Evolutionary conservation across 1,284 basidiomycete species (phyloP).

Genomic region (Entoloma clypeatum): DNA sequence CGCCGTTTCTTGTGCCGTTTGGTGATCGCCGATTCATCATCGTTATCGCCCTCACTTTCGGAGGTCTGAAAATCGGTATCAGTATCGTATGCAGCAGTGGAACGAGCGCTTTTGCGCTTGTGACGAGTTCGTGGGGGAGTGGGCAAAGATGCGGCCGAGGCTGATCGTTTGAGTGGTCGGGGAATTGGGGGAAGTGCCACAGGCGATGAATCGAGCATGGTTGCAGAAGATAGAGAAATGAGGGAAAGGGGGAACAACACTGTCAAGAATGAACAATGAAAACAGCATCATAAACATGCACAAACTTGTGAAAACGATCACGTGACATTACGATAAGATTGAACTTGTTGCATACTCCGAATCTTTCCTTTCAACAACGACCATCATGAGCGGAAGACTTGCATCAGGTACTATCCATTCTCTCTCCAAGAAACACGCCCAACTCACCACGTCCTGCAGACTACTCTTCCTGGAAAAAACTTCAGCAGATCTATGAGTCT

Average conservation of each 20-base stretch:
- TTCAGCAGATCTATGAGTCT: slow-evolving; percentile 80
- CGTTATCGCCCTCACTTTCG: slow-evolving; percentile 21
- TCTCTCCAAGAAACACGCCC: neutral
- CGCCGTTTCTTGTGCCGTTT: slow-evolving; percentile 34
- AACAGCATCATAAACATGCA: too few species aligned
- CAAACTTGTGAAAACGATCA: too few species aligned
- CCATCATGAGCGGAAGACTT: slow-evolving; percentile 48
- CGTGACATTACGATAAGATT: too few species aligned
- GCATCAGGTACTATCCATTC: slow-evolving; percentile 43
- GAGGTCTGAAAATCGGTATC: slow-evolving; percentile 13
- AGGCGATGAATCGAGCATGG: slow-evolving; percentile 33
- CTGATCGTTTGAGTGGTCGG: slow-evolving; percentile 37
- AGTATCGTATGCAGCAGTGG: slow-evolving; percentile 29
- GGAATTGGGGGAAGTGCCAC: slow-evolving; percentile 27
- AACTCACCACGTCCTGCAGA: slow-evolving; percentile 42
- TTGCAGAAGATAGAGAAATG: too few species aligned
- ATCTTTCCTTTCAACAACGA: too few species aligned
- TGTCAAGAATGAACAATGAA: too few species aligned
- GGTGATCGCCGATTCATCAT: slow-evolving; percentile 13
- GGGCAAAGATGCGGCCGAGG: slow-evolving; percentile 35
- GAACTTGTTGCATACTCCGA: too few species aligned
- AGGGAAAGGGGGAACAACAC: too few species aligned
- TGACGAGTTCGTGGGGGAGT: slow-evolving; percentile 38
- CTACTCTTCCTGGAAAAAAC: slow-evolving; percentile 88
- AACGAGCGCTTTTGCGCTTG: slow-evolving; percentile 28